phyloP scores from a whole-genome alignment of 768 basidiomycete genomes.

The Mycena floridula region DNA sequence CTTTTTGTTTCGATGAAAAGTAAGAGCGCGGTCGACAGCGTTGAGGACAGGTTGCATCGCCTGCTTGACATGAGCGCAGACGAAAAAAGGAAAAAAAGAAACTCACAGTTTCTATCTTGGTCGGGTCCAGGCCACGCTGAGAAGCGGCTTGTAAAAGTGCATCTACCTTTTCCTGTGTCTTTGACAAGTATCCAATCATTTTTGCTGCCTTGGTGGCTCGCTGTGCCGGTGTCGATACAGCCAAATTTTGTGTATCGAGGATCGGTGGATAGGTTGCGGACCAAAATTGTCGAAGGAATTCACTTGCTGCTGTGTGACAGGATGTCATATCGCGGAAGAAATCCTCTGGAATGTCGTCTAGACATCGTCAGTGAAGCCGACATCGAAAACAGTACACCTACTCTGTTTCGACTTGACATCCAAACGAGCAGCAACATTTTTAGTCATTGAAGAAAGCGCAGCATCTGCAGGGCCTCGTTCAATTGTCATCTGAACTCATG shows the following conservation, averaged over 20 bases:
- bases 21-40: conserved; percentile 68
- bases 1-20: conserved; percentile 46
- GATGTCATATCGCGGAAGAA: conserved; percentile 81
- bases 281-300: conserved; percentile 97
- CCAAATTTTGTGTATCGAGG: conserved; percentile 45
- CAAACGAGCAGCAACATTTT: conserved; percentile 68
- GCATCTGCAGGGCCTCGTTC: conserved; percentile 64
- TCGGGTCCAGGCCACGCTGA: conserved; percentile 54
- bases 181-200: conserved; percentile 80
- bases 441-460: conserved; percentile 69
- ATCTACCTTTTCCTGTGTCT: conserved; percentile 77
- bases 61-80: conserved; percentile 26
- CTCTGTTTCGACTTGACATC: conserved; percentile 64
- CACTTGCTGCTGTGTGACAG: conserved; percentile 89
- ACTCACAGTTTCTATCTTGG: conserved; percentile 60
- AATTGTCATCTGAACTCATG: conserved; percentile 47
- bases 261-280: conserved; percentile 74
- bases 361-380: neutral
- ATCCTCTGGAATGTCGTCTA: conserved; percentile 76
- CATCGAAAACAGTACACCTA: conserved; percentile 23
- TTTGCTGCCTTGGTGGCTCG: conserved; percentile 74
- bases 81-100: neutral
- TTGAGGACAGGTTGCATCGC: conserved; percentile 71
- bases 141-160: conserved; percentile 64
- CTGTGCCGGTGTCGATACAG: conserved; percentile 55